Base-by-base conservation (phyloP, 768 basidiomycete genomes). In the Cantharellus cinnabarinus region DNA sequence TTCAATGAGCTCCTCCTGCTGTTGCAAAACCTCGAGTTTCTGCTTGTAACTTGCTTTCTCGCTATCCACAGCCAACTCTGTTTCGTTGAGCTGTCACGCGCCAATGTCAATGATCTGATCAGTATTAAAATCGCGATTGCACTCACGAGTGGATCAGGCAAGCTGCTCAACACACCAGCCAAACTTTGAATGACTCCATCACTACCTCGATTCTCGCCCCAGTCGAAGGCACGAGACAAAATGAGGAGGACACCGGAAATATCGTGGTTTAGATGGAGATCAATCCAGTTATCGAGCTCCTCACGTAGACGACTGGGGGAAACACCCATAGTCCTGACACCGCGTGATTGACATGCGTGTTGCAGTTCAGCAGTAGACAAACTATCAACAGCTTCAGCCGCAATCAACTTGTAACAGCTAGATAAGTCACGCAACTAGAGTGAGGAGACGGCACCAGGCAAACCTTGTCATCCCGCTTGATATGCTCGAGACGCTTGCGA, bases 1-100 rank as follows among this genome's bases (percentile, higher is more conserved):
- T 68, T 99, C 93, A 68, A 99, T 99, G 62, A 99, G 88, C 69
- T 99, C 95, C 68, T 99, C 89, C 70, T 99, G 95, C 66, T 99
- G 89, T 65, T 95, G 89, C 68, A 99, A 73, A 35, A 99, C 94
- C 63, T 98, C 95, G 59, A 99, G 79, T 71, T 94, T 95, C 75
- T 98, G 89, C 75, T 95, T 94, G 78, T 95, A 97, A 66, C 82
- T 89, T 29, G 90, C 89, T 56, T 83, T 83, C 44, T 94, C 93
- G 34, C 84, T 87, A 64, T 91, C 88, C 34, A 98, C 94, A 70
- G 93, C 88, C 56, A 98, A 78, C 68, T 98, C 95, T 4, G 95
- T 89, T 74, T 98, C 95, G 69, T 87, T 97, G 51, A 98, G 78
- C 93, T 97, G 20, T 29, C 20, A 63, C 37, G 59, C 42, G 55